Base-by-base conservation (phyloP, 768 basidiomycete genomes). In the Naganishia antarctica region DNA sequence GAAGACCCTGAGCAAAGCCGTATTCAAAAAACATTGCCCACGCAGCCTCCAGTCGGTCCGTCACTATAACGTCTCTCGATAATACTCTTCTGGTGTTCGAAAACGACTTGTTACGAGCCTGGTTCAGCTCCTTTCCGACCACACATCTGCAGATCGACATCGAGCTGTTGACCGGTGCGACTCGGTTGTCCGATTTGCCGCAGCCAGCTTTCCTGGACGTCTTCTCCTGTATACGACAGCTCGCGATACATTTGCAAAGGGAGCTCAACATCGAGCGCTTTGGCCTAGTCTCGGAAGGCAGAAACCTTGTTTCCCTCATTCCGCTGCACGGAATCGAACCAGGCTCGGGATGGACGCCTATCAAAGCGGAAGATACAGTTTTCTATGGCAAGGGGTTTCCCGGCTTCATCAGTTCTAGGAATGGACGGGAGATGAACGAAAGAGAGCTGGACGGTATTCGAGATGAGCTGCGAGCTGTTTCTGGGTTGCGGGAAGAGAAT, bases 71-170 rank as follows among this genome's bases (percentile, higher is more conserved):
- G 34, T 15, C 34, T 37, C 7, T 37, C 31, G 31, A 31, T 31
- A 12, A 49, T 13, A 16, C 26, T 16, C 26, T 49, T 5, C 48
- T 51, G 15, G 3, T 57, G n/a, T 34, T 37, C 6, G 53, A 57
- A 18, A 57, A 57, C 28, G 43, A 60, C 8, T 16, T 12, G 7
- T 15, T 49, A 13, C 34, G 16, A 16, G 60, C 46, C 28, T 11
- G 41, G 1, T 41, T 49, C 32, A 46, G 43, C 45, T 6, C 11
- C 15, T 21, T 25, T 18, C 46, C 60, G 13, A 49, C 34, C 16
- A 61, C 60, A 9, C 60, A 31, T 18, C 37, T 48, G 21, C 60
- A 61, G 34, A 41, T 61, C 47, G 60, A 47, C 46, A 61, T 61
- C 11, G 16, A 29, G 16, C 60, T 49, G n/a, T 21, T 23, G 31